These are phyloP conservation scores for Ustilago xerochloae DNA, from an alignment of 1,284 basidiomycete genomes.

Conservation along the genomic window DNA sequence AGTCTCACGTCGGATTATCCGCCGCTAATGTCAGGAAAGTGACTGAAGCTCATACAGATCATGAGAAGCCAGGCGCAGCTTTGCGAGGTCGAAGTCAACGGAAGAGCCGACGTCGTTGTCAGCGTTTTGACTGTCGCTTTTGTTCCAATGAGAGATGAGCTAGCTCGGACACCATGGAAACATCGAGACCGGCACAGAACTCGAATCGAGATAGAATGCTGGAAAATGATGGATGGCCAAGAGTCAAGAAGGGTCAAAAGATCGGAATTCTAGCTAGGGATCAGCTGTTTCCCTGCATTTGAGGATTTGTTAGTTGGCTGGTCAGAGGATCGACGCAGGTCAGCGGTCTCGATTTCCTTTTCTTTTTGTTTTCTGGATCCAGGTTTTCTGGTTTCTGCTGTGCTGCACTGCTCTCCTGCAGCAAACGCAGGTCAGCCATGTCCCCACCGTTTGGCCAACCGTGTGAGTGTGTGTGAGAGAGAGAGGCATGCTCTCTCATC, in stretches of 20 bases:
- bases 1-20: neutral
- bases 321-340: neutral
- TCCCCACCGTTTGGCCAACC: neutral
- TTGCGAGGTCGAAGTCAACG: neutral
- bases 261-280: constrained; percentile 4
- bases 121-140: neutral
- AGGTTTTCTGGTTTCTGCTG: neutral
- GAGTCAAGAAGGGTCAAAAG: neutral
- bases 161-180: constrained; percentile 14
- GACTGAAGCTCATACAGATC: neutral
- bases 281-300: constrained; percentile 10
- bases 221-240: neutral
- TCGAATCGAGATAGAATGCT: neutral
- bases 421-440: constrained; percentile 2
- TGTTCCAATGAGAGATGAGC: neutral
- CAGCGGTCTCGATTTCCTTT: neutral
- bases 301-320: too few species aligned
- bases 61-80: neutral
- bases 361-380: neutral
- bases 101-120: neutral
- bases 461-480: too few species aligned
- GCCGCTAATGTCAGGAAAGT: neutral
- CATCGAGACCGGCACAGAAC: constrained; percentile 9
- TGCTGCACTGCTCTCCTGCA: neutral
- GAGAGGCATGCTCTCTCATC: neutral